Percentiles rank a stretch among this genome's conserved stretches.
phyloP scores from a whole-genome alignment of 2,329 filamentous ascomycete species.

The Gaeumannomyces sp. region DNA sequence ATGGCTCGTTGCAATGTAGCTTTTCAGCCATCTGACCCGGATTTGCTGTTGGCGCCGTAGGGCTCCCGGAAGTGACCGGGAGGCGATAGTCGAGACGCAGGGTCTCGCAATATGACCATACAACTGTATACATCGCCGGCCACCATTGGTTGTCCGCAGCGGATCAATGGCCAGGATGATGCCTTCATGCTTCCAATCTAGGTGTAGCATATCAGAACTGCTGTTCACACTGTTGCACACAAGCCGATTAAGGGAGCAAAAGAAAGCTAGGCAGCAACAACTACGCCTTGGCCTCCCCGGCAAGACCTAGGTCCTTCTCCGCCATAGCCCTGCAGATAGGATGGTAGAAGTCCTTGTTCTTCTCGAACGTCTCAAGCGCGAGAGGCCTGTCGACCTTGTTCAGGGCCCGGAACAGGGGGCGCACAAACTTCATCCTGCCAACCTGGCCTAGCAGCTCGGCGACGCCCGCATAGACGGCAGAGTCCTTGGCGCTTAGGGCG shows the following conservation, averaged over 20 bases:
- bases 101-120: too few species aligned
- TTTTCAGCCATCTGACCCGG: too few species aligned
- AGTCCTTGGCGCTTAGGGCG: constrained; percentile 67
- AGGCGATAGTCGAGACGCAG: too few species aligned
- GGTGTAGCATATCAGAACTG: too few species aligned
- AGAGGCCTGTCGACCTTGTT: constrained; percentile 67
- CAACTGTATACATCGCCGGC: too few species aligned
- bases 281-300: constrained; percentile 13
- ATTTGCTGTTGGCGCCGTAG: too few species aligned
- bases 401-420: constrained; percentile 73
- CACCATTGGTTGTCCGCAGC: too few species aligned
- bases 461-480: constrained; percentile 61
- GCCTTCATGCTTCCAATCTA: too few species aligned
- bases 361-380: constrained; percentile 76
- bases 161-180: too few species aligned
- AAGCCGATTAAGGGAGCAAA: not conserved
- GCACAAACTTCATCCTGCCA: constrained; percentile 95
- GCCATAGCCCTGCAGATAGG: constrained; percentile 85
- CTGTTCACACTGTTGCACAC: too few species aligned
- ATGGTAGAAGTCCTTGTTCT: constrained; percentile 89
- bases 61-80: too few species aligned
- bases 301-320: constrained; percentile 67
- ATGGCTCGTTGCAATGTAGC: too few species aligned
- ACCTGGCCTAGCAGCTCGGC: constrained; percentile 72
- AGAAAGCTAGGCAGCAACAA: not conserved